phyloP scores from a whole-genome alignment of 2,329 filamentous ascomycete species.

The Pseudogymnoascus sp. region DNA sequence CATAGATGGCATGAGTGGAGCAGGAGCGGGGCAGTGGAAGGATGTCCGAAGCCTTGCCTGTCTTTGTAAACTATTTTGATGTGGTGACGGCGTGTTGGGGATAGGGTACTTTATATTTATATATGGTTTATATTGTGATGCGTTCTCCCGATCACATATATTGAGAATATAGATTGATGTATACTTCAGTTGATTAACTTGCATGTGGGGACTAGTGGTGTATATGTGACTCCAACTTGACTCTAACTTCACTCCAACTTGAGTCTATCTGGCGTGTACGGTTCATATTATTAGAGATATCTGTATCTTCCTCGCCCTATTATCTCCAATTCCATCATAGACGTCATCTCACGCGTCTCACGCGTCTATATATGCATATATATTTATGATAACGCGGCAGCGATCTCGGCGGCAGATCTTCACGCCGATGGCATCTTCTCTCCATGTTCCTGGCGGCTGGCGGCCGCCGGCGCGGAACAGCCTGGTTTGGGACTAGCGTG shows the following conservation, averaged over 20 bases:
- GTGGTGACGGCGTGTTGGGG: neutral
- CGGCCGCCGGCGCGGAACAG: neutral
- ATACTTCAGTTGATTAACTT: neutral
- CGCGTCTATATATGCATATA: neutral
- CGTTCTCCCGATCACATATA: neutral
- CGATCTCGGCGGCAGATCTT: slow-evolving; percentile 3
- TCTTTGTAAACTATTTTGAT: neutral
- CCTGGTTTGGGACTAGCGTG: slow-evolving; percentile 3
- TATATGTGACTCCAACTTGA: neutral
- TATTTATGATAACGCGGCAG: slow-evolving; percentile 1
- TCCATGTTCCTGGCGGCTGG: slow-evolving; percentile 1
- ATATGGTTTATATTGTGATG: neutral
- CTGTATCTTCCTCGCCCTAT: neutral
- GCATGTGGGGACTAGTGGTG: neutral
- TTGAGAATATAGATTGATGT: neutral
- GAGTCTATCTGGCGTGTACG: neutral
- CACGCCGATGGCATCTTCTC: neutral
- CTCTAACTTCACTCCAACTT: neutral
- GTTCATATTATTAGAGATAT: neutral
- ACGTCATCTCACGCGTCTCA: neutral
- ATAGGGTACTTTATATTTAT: neutral
- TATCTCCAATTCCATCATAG: neutral
- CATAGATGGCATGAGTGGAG: neutral
- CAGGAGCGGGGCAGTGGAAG: neutral
- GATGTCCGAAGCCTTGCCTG: neutral